A percentile compares a stretch with the other conserved stretches of the same genome.
Evolutionary conservation across 1,284 basidiomycete genomes (phyloP).

Genomic region (Rhodotorula sp.): DNA sequence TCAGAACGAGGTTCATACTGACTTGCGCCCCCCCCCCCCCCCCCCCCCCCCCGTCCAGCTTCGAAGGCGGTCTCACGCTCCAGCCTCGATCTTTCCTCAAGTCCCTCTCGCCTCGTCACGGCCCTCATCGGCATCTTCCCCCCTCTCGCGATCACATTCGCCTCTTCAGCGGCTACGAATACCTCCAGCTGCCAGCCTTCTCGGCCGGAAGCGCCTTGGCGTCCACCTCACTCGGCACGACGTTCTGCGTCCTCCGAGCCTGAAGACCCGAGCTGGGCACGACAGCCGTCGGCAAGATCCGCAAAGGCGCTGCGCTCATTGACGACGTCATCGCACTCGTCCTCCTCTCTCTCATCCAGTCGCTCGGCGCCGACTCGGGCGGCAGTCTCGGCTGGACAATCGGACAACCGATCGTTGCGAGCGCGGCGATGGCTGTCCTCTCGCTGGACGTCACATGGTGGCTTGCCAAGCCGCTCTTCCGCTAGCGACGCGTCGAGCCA

Average conservation of each 20-base stretch:
- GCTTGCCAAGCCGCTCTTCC: slow-evolving; percentile 42
- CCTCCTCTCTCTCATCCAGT: slow-evolving; percentile 54
- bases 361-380: slow-evolving; percentile 41
- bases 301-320: slow-evolving; percentile 57
- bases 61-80: slow-evolving; percentile 54
- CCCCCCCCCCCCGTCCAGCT: background rate
- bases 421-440: slow-evolving; percentile 48
- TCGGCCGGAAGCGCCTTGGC: slow-evolving; percentile 57
- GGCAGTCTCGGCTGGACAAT: slow-evolving; percentile 49
- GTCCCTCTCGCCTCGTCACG: slow-evolving; percentile 53
- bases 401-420: slow-evolving; percentile 52
- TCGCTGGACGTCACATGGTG: slow-evolving; percentile 45
- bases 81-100: slow-evolving; percentile 50
- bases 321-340: slow-evolving; percentile 60
- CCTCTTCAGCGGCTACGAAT: slow-evolving; percentile 45
- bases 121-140: slow-evolving; percentile 55
- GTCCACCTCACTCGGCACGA: slow-evolving; percentile 58
- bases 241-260: slow-evolving; percentile 53
- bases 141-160: slow-evolving; percentile 52
- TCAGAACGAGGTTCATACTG: background rate
- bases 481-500: background rate
- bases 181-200: slow-evolving; percentile 54
- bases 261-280: slow-evolving; percentile 48
- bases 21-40: slow-evolving; percentile 21
- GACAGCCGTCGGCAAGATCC: slow-evolving; percentile 55